Percentiles rank a stretch among this genome's conserved stretches.
Evolutionary conservation across 768 basidiomycete species (phyloP).

Genomic region (Leccinum obscurum): DNA sequence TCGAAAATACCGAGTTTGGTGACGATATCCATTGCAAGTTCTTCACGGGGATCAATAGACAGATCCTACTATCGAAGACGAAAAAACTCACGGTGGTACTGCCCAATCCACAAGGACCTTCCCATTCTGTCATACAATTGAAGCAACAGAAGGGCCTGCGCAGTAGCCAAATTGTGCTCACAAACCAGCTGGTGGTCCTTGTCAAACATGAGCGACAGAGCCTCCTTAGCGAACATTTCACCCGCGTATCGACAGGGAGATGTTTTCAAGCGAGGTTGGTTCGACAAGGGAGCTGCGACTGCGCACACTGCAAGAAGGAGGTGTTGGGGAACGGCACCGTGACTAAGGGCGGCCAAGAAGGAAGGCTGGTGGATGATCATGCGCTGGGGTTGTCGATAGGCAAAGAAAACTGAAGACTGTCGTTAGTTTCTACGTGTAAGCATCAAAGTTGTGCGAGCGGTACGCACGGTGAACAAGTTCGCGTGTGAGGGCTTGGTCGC

Average conservation of each 20-base stretch:
- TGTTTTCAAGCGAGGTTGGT: slow-evolving; percentile 60
- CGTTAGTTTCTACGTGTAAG: slow-evolving; percentile 2
- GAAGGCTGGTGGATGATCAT: slow-evolving; percentile 78
- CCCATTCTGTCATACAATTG: slow-evolving; percentile 62
- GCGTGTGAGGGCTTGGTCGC: slow-evolving; percentile 64
- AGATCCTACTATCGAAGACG: not conserved
- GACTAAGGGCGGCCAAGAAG: slow-evolving; percentile 65
- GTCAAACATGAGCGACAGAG: slow-evolving; percentile 71
- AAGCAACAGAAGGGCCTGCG: slow-evolving; percentile 73
- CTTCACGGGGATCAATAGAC: slow-evolving; percentile 39
- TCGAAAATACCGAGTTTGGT: slow-evolving; percentile 65
- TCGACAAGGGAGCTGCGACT: slow-evolving; percentile 74
- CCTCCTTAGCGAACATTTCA: slow-evolving; percentile 54
- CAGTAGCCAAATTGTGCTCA: slow-evolving; percentile 66
- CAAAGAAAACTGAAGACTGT: slow-evolving; percentile 64
- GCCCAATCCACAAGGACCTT: slow-evolving; percentile 34
- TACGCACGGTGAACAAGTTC: slow-evolving; percentile 73
- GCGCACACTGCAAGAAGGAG: slow-evolving; percentile 77
- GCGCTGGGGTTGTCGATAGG: slow-evolving; percentile 77
- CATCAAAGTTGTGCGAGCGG: not conserved
- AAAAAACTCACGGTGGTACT: slow-evolving; percentile 31
- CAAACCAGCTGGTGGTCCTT: slow-evolving; percentile 57
- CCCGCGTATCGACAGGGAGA: slow-evolving; percentile 56
- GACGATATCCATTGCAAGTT: slow-evolving; percentile 62
- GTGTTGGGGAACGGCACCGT: slow-evolving; percentile 65